Conservation (phyloP, 208 protist genomes). For the Naegleria gruberi region DNA sequence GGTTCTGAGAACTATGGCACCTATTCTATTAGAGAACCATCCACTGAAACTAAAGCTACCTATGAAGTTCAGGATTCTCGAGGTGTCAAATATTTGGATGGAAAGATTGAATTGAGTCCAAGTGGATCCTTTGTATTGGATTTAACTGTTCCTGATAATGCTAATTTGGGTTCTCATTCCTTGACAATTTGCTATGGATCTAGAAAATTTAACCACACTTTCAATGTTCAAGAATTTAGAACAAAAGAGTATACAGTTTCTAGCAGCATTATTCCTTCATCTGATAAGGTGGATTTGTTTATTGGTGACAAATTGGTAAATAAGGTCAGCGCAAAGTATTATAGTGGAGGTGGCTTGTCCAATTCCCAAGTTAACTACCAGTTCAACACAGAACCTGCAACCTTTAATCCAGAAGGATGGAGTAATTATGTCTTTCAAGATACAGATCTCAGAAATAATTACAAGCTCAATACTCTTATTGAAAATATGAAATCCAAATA, state of each 20-base stretch:
- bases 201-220: neutral
- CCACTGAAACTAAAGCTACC: neutral
- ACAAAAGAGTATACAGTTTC: neutral
- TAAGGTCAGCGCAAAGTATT: neutral
- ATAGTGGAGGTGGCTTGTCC: neutral
- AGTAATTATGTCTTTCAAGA: neutral
- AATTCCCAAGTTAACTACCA: neutral
- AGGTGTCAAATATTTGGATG: neutral
- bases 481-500: neutral
- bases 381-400: neutral
- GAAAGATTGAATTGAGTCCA: neutral
- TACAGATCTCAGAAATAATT: no score
- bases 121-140: neutral
- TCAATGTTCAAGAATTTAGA: conserved; percentile 17
- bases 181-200: neutral
- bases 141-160: neutral
- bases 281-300: neutral
- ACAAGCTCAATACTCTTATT: neutral
- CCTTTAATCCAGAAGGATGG: neutral
- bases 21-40: neutral
- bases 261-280: neutral
- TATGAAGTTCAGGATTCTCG: neutral
- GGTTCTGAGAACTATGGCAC: neutral
- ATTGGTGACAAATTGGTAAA: neutral
- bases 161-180: neutral